Evolutionary conservation across 148 eudicot species (phyloP), one percentile per base, ranked within the genome.

Genomic region (Rhododendron ovatum): DNA sequence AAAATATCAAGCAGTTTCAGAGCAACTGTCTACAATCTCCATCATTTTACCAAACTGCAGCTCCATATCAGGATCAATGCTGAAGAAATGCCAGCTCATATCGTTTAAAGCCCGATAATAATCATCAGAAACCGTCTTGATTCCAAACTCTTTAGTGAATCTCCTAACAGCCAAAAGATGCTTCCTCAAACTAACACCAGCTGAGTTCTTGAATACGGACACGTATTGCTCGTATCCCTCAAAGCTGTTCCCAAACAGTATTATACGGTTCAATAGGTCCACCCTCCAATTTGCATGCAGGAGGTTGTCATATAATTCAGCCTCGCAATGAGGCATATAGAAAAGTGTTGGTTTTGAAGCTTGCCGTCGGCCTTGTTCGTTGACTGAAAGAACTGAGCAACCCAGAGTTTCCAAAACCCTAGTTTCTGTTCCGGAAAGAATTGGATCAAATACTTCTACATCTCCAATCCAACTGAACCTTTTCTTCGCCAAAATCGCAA

Each of bases 301-400:
- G 57, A 95, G 91, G 86, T 95, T 94, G 78, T 95, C 94, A 84
- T 95, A 95, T 88, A 95, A 55, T 78, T 91, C 93, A 2, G 95
- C 96, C 90, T 94, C 96, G 61, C 98, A 94, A 78, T 94, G 98
- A 71, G 98, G 98, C 98, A 95, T 95, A 90, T 92, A 95, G 91
- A 95, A 93, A 53, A 94, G 71, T 8, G 90, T 92, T 7, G 98
- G 98, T 37, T 90, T 89, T 43, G 78, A 48, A 79, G 87, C 96
- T 87, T 79, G 84, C 82, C 98, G 85, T 39, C 92, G 87, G 53
- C 96, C 98, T 84, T 93, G 92, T 88, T 95, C 98, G 39, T 95
- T 94, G 48, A 93, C 81, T 0, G 95, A 88, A 35, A 94, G 85
- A 55, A 94, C 94, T 14, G 91, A 87, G 85, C 95, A 94, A 43